Evolutionary conservation across 306 rosid species (phyloP), one percentile per base, ranked within the genome.

Genomic region (Gynostemma pentaphyllum): DNA sequence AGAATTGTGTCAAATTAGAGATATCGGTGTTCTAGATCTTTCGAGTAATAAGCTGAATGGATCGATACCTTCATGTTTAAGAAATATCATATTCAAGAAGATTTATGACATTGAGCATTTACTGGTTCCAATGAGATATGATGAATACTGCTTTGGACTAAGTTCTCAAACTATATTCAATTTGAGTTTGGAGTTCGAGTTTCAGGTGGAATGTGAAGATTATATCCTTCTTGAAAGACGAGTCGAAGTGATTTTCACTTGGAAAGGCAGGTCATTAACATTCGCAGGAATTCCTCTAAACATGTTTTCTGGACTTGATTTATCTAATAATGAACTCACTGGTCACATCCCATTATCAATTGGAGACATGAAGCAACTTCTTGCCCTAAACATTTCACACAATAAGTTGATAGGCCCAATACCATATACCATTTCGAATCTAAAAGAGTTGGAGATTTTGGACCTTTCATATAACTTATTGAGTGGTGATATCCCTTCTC

Each of bases 401-500:
- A 69, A 69, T 29, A 7, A 36, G 3, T 48, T 69, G 13, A 24
- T 0, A 11, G 68, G 68, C 30, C 36, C 28, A 0, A 69, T 69
- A 47, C 60, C 74, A 23, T 7, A 45, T 10, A 11, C 7, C 1
- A 22, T 69, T 1, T 60, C 59, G 5, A 48, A 37, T 10, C 3
- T 69, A 12, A 36, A 7, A 3, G 1, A 7, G 2, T 4, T 60
- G 9, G 68, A 69, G 10, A 69, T 67, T 4, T 48, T 60, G 19
- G 73, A 69, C 47, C 40, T 60, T 23, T 70, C 63, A 16, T 39
- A 40, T 39, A 70, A 70, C 26, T 28, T 1, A 2, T 69, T 56
- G 37, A 68, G 46, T 16, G 66, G 57, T 11, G 42, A 18, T 19
- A 15, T 69, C 29, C 60, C 67, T 21, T 1, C 26, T 0, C 2